Percentiles rank a stretch among this genome's conserved stretches.
These are phyloP conservation scores for Trichoderma breve DNA, from an alignment of 2,329 filamentous ascomycete genomes.

Conservation along the genomic window DNA sequence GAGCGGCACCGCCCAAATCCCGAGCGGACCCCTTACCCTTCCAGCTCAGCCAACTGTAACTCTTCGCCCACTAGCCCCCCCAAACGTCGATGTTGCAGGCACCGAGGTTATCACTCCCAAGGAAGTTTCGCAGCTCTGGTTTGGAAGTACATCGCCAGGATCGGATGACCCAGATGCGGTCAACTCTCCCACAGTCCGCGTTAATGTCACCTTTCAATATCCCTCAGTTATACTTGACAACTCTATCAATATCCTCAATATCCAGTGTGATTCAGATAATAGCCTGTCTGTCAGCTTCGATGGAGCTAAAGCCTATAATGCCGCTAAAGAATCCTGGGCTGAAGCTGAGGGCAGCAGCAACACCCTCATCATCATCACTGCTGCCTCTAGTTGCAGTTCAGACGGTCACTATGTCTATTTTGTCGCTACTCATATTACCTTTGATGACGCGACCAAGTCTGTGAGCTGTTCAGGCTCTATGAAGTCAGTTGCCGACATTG, in stretches of 20 bases:
- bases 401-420: conserved; percentile 1
- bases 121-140: neutral
- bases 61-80: neutral
- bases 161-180: neutral
- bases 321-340: neutral
- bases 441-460: neutral
- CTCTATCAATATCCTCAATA: neutral
- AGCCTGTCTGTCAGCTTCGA: neutral
- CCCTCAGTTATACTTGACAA: conserved; percentile 3
- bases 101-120: neutral
- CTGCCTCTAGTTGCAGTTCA: neutral
- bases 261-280: neutral
- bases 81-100: neutral
- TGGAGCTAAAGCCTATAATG: neutral
- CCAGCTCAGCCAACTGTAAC: neutral
- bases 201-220: conserved; percentile 8
- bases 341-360: neutral
- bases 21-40: neutral
- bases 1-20: neutral
- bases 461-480: neutral
- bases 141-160: neutral
- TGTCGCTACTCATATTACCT: neutral
- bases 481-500: neutral
- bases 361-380: neutral
- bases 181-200: neutral